Evolutionary conservation across 306 rosid genomes (phyloP).

Genomic region (Sicyos edulis): DNA sequence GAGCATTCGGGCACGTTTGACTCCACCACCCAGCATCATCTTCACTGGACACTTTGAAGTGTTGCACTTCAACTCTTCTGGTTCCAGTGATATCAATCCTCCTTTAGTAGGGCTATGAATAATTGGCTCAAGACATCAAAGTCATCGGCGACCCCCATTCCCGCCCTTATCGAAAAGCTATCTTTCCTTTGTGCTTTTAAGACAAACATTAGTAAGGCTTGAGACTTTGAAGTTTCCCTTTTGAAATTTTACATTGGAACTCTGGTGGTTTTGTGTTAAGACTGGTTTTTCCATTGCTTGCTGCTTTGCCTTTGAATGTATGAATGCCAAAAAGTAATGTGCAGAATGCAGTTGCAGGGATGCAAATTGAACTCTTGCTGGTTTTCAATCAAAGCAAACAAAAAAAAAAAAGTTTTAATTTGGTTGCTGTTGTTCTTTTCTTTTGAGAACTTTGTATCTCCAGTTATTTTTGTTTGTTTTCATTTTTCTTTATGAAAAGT

Average conservation of each 20-base stretch:
- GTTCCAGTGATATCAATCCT: slow-evolving; percentile 15
- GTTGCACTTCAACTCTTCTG: slow-evolving; percentile 17
- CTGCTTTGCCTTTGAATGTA: not conserved
- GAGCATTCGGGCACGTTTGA: slow-evolving; percentile 47
- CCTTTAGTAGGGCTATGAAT: slow-evolving; percentile 11
- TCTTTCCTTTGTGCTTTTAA: not conserved
- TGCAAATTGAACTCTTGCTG: not conserved
- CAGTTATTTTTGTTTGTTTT: not conserved
- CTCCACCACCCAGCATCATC: slow-evolving; percentile 43
- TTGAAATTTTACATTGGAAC: not conserved
- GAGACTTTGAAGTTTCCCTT: not conserved
- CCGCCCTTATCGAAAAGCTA: not conserved
- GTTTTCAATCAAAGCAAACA: not conserved
- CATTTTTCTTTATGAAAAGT: not conserved
- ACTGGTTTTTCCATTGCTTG: not conserved
- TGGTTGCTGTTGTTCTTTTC: not conserved
- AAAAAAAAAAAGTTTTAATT: not conserved
- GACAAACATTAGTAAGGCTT: not conserved
- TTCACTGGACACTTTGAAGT: slow-evolving; percentile 68
- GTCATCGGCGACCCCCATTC: not conserved
- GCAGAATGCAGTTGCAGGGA: not conserved
- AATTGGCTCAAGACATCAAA: not conserved
- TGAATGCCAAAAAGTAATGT: not conserved
- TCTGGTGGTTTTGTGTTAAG: not conserved
- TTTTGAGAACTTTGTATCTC: not conserved